Percentiles rank a stretch among this genome's conserved stretches.
Conservation (phyloP, 768 basidiomycete genomes). For the Russula compacta region DNA sequence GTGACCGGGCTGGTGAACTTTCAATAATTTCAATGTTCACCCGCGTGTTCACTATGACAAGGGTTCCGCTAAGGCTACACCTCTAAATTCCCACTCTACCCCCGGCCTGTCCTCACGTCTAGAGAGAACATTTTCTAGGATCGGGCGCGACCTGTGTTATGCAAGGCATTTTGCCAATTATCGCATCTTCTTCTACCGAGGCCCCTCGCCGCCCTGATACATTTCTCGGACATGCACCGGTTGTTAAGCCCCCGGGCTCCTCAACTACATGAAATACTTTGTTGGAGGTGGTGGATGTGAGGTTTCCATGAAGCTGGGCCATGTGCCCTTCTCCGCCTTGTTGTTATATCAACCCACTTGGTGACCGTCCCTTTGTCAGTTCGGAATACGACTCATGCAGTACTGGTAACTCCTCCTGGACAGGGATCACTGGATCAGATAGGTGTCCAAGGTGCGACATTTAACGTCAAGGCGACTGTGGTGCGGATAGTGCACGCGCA, state of each 20-base stretch:
- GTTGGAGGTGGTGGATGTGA: background rate
- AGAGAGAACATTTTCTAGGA: background rate
- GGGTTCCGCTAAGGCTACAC: background rate
- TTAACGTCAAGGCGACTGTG: background rate
- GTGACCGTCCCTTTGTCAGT: background rate
- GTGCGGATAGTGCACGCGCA: background rate
- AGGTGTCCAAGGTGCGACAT: background rate
- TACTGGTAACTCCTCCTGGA: background rate
- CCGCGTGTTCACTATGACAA: too few relatives aligned
- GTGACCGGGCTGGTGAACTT: too few relatives aligned
- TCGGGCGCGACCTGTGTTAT: too few relatives aligned
- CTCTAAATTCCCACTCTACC: background rate
- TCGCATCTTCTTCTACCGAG: background rate
- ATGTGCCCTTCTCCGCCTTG: background rate
- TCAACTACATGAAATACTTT: background rate
- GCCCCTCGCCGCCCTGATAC: background rate
- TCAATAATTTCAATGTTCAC: too few relatives aligned
- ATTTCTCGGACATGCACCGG: background rate
- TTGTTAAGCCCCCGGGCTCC: background rate
- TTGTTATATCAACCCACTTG: background rate
- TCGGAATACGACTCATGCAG: too few relatives aligned
- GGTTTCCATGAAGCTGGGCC: background rate
- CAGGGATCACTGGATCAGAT: background rate
- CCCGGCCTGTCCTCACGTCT: background rate
- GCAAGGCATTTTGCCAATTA: background rate